Percentiles rank a stretch among this genome's conserved stretches.
These are phyloP conservation scores for Diplodia scrobiculata DNA, from an alignment of 2,329 filamentous ascomycete genomes.

Conservation along the genomic window DNA sequence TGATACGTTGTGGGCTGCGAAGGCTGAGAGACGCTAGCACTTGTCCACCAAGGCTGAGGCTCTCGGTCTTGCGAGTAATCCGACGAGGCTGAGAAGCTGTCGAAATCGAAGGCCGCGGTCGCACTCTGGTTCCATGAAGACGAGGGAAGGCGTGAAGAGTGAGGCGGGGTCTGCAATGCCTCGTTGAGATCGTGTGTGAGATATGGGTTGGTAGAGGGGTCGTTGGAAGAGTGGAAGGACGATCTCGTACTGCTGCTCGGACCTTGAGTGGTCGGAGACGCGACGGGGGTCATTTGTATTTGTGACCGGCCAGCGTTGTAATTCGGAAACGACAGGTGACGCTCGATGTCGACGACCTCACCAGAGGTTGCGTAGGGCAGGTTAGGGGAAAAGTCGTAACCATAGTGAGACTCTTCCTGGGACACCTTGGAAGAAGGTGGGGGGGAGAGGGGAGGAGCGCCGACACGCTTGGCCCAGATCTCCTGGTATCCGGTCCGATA, in stretches of 20 bases:
- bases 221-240: constrained; percentile 32
- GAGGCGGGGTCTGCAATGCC: constrained; percentile 44
- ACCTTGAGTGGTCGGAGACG: constrained; percentile 23
- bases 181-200: constrained; percentile 32
- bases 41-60: constrained; percentile 38
- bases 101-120: constrained; percentile 38
- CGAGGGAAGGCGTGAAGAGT: constrained; percentile 39
- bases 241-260: constrained; percentile 21
- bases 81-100: constrained; percentile 39
- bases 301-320: background rate
- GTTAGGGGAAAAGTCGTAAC: constrained; percentile 33
- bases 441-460: constrained; percentile 38
- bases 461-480: constrained; percentile 58
- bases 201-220: constrained; percentile 35
- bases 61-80: constrained; percentile 35
- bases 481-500: constrained; percentile 50
- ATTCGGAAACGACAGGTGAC: constrained; percentile 12
- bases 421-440: constrained; percentile 37
- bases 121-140: constrained; percentile 39
- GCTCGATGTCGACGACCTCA: constrained; percentile 19
- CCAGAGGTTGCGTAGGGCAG: constrained; percentile 8
- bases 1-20: constrained; percentile 32
- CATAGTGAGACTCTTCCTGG: constrained; percentile 33
- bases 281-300: constrained; percentile 28
- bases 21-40: constrained; percentile 32